Evolutionary conservation across 2,329 filamentous ascomycete genomes (phyloP).

Genomic region (Ophiosphaerella herpotricha): DNA sequence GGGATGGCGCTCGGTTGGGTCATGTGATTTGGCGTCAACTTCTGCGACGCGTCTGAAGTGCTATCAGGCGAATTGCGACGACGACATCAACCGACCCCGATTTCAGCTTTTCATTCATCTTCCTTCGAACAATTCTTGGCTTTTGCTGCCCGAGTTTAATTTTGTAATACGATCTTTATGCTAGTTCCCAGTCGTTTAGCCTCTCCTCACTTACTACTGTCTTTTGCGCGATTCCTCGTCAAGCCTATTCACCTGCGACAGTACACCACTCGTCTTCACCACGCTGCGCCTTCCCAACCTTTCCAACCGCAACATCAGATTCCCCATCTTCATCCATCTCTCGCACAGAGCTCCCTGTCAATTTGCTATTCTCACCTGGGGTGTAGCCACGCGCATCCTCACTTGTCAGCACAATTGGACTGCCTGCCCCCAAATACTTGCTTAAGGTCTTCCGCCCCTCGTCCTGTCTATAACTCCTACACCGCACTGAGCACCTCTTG

Average conservation of each 20-base stretch:
- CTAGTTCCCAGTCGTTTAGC: too few species aligned
- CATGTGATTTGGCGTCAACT: conserved; percentile 26
- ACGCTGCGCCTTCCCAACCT: not conserved
- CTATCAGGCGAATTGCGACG: conserved; percentile 1
- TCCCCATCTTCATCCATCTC: not conserved
- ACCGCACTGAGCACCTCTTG: not conserved
- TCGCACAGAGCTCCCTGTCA: not conserved
- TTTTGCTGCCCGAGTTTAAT: too few species aligned
- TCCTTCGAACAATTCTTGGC: too few species aligned
- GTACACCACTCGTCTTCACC: not conserved
- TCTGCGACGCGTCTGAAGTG: conserved; percentile 7
- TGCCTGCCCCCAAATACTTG: not conserved
- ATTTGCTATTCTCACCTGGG: conserved; percentile 6
- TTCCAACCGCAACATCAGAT: not conserved
- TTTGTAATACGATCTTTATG: too few species aligned
- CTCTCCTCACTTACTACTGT: too few species aligned
- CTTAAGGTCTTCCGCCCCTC: not conserved
- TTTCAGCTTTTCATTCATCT: not conserved
- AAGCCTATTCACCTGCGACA: too few species aligned
- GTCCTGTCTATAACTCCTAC: conserved; percentile 1
- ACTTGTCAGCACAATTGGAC: not conserved
- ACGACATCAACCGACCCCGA: not conserved
- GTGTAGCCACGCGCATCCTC: conserved; percentile 6
- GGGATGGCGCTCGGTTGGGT: conserved; percentile 1
- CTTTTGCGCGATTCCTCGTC: too few species aligned